Evolutionary conservation across 345 rosid genomes (phyloP).

Genomic region (Mercurialis annua): DNA sequence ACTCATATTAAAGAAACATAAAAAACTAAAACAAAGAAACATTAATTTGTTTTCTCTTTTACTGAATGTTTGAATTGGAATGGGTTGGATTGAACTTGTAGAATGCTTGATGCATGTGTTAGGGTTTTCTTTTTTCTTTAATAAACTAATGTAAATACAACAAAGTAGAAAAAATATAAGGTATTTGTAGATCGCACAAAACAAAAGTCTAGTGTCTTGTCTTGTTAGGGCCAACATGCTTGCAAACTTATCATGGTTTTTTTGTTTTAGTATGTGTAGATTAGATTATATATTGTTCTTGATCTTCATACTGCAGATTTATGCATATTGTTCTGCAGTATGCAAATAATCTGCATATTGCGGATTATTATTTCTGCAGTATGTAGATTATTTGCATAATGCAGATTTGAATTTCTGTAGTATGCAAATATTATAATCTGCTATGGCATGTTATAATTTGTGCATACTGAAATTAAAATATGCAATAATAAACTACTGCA

Average conservation of each 20-base stretch:
- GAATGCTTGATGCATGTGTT: neutral
- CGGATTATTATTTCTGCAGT: too few relatives aligned
- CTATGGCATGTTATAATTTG: too few relatives aligned
- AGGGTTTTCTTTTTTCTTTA: constrained; percentile 17
- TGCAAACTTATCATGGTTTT: constrained; percentile 15
- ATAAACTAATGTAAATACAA: constrained; percentile 15
- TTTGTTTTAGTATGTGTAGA: too few relatives aligned
- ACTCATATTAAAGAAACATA: neutral
- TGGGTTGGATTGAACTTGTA: neutral
- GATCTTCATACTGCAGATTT: too few relatives aligned
- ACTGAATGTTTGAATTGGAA: neutral
- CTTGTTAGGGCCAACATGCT: constrained; percentile 25
- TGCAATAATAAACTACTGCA: too few relatives aligned
- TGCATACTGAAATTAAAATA: too few relatives aligned
- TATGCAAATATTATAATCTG: too few relatives aligned
- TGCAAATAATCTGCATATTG: too few relatives aligned
- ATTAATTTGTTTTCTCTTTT: neutral
- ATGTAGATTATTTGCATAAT: too few relatives aligned
- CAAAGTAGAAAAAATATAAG: constrained; percentile 12
- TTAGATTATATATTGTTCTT: too few relatives aligned
- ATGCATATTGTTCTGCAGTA: too few relatives aligned
- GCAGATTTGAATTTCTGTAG: too few relatives aligned
- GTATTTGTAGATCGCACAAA: constrained; percentile 9
- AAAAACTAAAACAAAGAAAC: neutral
- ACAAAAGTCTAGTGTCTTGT: constrained; percentile 22